These are phyloP conservation scores for Phytopythium oedochilum DNA, from an alignment of 352 stramenopile species.

Conservation along the genomic window DNA sequence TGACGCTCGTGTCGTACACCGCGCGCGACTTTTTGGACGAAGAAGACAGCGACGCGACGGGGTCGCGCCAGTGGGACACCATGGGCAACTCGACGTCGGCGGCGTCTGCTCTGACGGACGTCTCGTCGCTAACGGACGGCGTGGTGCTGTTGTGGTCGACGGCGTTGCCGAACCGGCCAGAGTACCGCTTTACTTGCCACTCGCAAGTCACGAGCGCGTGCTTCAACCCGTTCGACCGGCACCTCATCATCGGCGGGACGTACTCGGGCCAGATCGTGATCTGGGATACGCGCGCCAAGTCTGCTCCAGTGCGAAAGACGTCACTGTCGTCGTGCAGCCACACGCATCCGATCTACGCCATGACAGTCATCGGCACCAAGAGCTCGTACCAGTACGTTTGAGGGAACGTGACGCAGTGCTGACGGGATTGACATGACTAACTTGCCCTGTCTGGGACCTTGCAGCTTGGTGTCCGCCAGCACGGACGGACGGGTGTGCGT, in stretches of 20 bases:
- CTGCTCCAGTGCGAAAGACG: conserved; percentile 78
- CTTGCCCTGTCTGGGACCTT: too few relatives aligned
- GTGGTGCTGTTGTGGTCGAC: conserved; percentile 86
- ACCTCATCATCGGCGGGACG: conserved; percentile 81
- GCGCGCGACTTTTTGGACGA: conserved; percentile 70
- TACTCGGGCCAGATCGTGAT: conserved; percentile 86
- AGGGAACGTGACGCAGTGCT: too few relatives aligned
- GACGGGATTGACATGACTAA: too few relatives aligned
- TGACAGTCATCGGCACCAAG: conserved; percentile 80
- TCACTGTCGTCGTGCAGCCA: conserved; percentile 75
- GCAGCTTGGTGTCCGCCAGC: conserved; percentile 80
- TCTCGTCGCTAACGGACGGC: conserved; percentile 63
- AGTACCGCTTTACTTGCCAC: conserved; percentile 87
- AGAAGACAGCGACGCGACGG: conserved; percentile 50
- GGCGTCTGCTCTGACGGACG: conserved; percentile 34
- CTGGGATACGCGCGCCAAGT: conserved; percentile 84
- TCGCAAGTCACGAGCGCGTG: conserved; percentile 83
- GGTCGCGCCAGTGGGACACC: conserved; percentile 65
- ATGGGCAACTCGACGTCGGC: conserved; percentile 48
- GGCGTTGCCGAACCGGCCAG: conserved; percentile 65
- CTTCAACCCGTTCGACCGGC: conserved; percentile 85
- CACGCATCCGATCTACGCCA: conserved; percentile 86
- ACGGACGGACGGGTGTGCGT: conserved; percentile 84
- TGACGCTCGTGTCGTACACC: conserved; percentile 66
- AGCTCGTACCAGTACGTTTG: conserved; percentile 71